phyloP scores from a whole-genome alignment of 2,329 filamentous ascomycete genomes.

The Dactylellina haptotyla region DNA sequence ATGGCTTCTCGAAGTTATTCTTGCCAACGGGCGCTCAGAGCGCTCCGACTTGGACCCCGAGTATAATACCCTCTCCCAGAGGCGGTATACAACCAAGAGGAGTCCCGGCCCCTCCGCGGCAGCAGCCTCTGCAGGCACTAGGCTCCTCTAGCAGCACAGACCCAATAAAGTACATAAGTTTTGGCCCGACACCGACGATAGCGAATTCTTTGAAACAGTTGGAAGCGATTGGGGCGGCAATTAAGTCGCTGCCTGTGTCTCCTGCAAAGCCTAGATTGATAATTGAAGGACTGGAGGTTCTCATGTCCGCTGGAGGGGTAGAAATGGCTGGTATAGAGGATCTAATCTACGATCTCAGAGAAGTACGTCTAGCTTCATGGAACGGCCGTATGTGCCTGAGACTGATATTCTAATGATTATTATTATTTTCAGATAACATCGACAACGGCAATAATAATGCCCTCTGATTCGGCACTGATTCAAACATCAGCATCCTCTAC shows the following conservation, averaged over 20 bases:
- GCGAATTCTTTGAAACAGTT: slow-evolving; percentile 8
- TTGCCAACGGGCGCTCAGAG: background rate
- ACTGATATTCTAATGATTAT: slow-evolving; percentile 62
- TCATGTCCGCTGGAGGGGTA: slow-evolving; percentile 70
- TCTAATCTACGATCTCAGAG: slow-evolving; percentile 41
- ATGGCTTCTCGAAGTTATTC: slow-evolving; percentile 74
- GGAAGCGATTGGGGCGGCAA: slow-evolving; percentile 27
- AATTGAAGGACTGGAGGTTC: slow-evolving; percentile 73
- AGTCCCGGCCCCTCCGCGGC: slow-evolving; percentile 11
- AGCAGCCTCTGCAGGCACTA: slow-evolving; percentile 3
- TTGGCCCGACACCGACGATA: background rate
- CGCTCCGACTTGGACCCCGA: background rate
- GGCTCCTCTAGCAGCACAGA: slow-evolving; percentile 1
- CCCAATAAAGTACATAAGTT: slow-evolving; percentile 38
- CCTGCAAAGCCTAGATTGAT: slow-evolving; percentile 68
- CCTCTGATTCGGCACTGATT: slow-evolving; percentile 67
- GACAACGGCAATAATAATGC: slow-evolving; percentile 65
- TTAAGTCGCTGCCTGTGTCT: slow-evolving; percentile 2
- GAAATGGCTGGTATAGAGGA: slow-evolving; percentile 61
- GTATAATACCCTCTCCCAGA: slow-evolving; percentile 22
- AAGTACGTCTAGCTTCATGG: slow-evolving; percentile 55
- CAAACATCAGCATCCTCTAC: slow-evolving; percentile 75
- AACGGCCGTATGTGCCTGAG: too few relatives aligned
- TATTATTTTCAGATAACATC: slow-evolving; percentile 64
- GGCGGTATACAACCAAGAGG: slow-evolving; percentile 40